Conservation (phyloP, 768 basidiomycete genomes). For the Rhizopogon vinicolor region DNA sequence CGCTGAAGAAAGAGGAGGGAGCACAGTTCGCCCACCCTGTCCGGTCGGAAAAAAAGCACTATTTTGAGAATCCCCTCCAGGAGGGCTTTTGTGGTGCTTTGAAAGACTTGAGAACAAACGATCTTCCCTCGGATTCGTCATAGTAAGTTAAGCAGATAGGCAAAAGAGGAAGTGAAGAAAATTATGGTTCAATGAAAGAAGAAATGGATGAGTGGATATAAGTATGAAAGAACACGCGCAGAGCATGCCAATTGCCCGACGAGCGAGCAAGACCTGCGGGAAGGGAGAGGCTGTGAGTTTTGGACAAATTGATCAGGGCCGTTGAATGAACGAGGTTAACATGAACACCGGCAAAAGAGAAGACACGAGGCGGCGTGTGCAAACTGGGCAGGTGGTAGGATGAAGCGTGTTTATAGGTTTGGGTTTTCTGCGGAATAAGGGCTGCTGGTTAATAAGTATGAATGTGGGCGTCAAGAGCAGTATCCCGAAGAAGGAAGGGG, state of each 20-base stretch:
- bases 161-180: slow-evolving; percentile 46
- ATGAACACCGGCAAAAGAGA: slow-evolving; percentile 38
- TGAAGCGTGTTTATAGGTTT: slow-evolving; percentile 26
- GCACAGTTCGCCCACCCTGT: slow-evolving; percentile 88
- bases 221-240: slow-evolving; percentile 38
- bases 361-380: slow-evolving; percentile 45
- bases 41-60: slow-evolving; percentile 68
- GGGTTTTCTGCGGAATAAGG: slow-evolving; percentile 21
- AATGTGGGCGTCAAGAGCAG: slow-evolving; percentile 18
- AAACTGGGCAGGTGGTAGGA: slow-evolving; percentile 29
- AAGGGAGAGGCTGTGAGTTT: slow-evolving; percentile 32
- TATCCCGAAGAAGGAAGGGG: slow-evolving; percentile 7
- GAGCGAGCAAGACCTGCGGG: slow-evolving; percentile 28
- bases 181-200: slow-evolving; percentile 40
- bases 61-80: slow-evolving; percentile 56
- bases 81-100: slow-evolving; percentile 60
- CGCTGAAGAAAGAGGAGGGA: slow-evolving; percentile 79
- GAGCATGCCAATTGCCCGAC: slow-evolving; percentile 40
- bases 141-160: slow-evolving; percentile 55
- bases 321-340: slow-evolving; percentile 42
- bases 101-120: slow-evolving; percentile 62
- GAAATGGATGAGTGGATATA: slow-evolving; percentile 49
- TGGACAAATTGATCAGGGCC: slow-evolving; percentile 37
- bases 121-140: slow-evolving; percentile 71
- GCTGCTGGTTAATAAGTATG: slow-evolving; percentile 25